phyloP scores from a whole-genome alignment of 345 rosid species.

The Populus deltoides region DNA sequence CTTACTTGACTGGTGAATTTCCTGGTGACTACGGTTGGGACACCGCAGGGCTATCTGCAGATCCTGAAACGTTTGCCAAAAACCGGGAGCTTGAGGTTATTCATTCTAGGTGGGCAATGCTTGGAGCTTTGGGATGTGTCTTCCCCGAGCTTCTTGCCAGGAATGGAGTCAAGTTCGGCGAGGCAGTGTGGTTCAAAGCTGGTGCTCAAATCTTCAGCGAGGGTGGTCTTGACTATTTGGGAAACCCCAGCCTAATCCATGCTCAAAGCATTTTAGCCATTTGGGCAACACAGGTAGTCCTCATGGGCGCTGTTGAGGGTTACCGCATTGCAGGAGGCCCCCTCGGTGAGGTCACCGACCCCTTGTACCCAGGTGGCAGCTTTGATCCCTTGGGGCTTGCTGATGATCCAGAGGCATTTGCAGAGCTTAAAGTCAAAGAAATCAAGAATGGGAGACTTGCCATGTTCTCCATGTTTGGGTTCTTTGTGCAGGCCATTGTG shows the following conservation, averaged over 20 bases:
- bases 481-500: slow-evolving; percentile 51
- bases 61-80: slow-evolving; percentile 54
- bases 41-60: slow-evolving; percentile 52
- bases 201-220: slow-evolving; percentile 44
- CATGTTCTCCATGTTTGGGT: slow-evolving; percentile 52
- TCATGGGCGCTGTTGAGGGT: slow-evolving; percentile 50
- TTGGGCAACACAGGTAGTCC: slow-evolving; percentile 41
- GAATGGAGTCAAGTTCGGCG: slow-evolving; percentile 51
- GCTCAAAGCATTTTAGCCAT: slow-evolving; percentile 51
- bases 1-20: slow-evolving; percentile 30
- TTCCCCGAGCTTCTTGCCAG: slow-evolving; percentile 47
- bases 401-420: slow-evolving; percentile 46
- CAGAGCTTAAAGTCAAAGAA: slow-evolving; percentile 46
- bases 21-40: slow-evolving; percentile 62
- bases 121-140: slow-evolving; percentile 44
- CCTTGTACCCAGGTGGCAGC: slow-evolving; percentile 49
- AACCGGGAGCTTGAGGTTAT: slow-evolving; percentile 51
- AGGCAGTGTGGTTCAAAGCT: slow-evolving; percentile 52
- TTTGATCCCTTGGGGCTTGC: slow-evolving; percentile 53
- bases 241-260: slow-evolving; percentile 34
- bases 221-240: slow-evolving; percentile 44
- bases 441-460: slow-evolving; percentile 48
- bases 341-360: slow-evolving; percentile 44
- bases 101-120: slow-evolving; percentile 52
- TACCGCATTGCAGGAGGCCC: slow-evolving; percentile 52